Evolutionary conservation across 257 asterid species (phyloP), one percentile per base, ranked within the genome.

Genomic region (Hygrophila difformis): DNA sequence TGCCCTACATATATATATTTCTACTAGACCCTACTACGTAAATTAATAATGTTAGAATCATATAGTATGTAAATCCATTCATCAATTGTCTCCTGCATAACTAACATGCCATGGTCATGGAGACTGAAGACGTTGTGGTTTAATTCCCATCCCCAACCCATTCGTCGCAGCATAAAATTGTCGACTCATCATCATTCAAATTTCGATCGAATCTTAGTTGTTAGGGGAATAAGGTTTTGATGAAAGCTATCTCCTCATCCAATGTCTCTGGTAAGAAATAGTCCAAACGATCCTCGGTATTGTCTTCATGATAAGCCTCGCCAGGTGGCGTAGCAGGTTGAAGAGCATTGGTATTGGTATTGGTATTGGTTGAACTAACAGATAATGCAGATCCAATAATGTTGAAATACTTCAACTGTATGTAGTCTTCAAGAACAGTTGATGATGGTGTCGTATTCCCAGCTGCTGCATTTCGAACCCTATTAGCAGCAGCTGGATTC

Each of bases 221-320:
- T n/a, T n/a, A n/a, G n/a, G n/a, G n/a, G 17, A 80, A 80, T 13
- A 75, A 16, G 33, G 18, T 64, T 36, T 60, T 70, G 64, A 85
- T 57, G 71, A 85, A 81, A 41, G 50, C 36, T 68, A 76, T 49
- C 49, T 81, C 91, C 37, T 85, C 95, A n/a, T 63, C 74, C 4
- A 44, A 46, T 0, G 62, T 56, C 22, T 72, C 74, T 2, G 65
- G 58, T 16, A 71, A 8, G 19, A 81, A 26, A 35, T 59, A 64
- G 16, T 39, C 16, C 18, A n/a, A 14, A 10, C 8, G 10, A 39
- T 6, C 6, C 11, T 39, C 17, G 18, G 16, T 10, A 8, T 15
- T n/a, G 13, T 15, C 2, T 2, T n/a, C 17, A 14, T 9, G 4
- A 22, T 41, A 17, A 6, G 58, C 69, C 3, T 56, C 60, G 1